Evolutionary conservation across 192 early-diverging fungal genomes (phyloP).

Genomic region (Linnemannia schmuckeri): DNA sequence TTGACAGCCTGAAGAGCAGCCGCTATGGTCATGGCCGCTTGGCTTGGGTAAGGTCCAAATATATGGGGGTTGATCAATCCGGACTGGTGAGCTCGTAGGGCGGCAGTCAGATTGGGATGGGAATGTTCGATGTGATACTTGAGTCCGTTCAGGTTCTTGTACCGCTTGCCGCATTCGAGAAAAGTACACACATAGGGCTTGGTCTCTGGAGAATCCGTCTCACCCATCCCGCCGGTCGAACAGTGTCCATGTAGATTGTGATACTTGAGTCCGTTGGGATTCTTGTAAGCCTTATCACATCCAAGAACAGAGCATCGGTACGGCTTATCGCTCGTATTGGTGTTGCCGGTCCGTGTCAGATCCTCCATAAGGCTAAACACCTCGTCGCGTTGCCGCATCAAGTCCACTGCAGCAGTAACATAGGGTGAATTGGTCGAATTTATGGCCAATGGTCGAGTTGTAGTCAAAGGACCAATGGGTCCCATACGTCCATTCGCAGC

Average conservation of each 20-base stretch:
- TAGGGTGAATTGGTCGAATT: constrained; percentile 40
- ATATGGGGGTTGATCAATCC: constrained; percentile 16
- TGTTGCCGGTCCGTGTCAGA: constrained; percentile 12
- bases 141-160: constrained; percentile 86
- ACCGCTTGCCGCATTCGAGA: constrained; percentile 71
- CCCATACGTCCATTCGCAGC: background rate
- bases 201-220: constrained; percentile 20
- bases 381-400: constrained; percentile 36
- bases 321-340: constrained; percentile 73
- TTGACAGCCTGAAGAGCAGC: constrained; percentile 24
- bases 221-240: constrained; percentile 48
- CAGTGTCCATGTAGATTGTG: constrained; percentile 97
- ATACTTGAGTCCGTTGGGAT: constrained; percentile 98
- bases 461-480: background rate
- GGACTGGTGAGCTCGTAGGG: constrained; percentile 24
- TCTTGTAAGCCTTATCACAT: constrained; percentile 98
- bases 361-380: constrained; percentile 40
- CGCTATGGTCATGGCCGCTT: constrained; percentile 12
- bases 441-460: constrained; percentile 72
- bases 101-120: constrained; percentile 28
- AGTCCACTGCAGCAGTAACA: constrained; percentile 7
- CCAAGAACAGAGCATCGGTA: constrained; percentile 90
- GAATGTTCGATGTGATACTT: constrained; percentile 81
- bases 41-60: constrained; percentile 29
- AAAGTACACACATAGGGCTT: constrained; percentile 80